Evolutionary conservation across 345 rosid genomes (phyloP), one percentile per base, ranked within the genome.

Genomic region (Lumnitzera littorea): DNA sequence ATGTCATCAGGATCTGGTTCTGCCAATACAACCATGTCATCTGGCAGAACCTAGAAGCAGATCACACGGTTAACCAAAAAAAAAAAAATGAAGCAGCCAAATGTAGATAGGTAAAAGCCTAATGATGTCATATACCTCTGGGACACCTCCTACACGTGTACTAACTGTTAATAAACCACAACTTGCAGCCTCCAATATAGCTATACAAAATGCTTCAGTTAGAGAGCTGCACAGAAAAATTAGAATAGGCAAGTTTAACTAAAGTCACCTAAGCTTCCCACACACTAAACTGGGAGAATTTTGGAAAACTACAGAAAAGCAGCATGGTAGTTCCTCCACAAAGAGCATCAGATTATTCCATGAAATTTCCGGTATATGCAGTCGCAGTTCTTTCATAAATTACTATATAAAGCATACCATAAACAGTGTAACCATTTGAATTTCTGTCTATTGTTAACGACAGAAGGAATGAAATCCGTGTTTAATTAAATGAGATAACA

Each of bases 171-270:
- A 73, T 58, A 94, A 75, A 70, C 99, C 96, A 58, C 97, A 90
- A 75, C 99, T 94, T 70, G 99, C 96, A 46, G 99, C 97, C 74
- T 94, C 99, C 66, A 94, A 76, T 62, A 90, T 90, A 67, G 99
- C 96, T 71, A 94, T 94, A 89, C 97, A 94, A 75, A 94, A 94
- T 12, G 97, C 99, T 83, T 94, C 96, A 27, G 99, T 94, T 67
- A 94, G 80, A 65, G 97, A 94, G 79, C 99, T 94, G 88, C 25
- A 64, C 52, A 77, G 58, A 63, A 60, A 62, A 51, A 53, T 67
- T 1, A 6, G 58, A 14, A 23, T 17, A 27, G 17, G 8, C 13
- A 57, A 36, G 11, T 36, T 5, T 36, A 36, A 36, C 43, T 36
- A 1, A 36, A 36, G 43, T 36, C 43, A 7, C 10, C 1, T 6